Evolutionary conservation across 148 eudicot species (phyloP), one percentile per base, ranked within the genome.

Genomic region (Cornus suecica): DNA sequence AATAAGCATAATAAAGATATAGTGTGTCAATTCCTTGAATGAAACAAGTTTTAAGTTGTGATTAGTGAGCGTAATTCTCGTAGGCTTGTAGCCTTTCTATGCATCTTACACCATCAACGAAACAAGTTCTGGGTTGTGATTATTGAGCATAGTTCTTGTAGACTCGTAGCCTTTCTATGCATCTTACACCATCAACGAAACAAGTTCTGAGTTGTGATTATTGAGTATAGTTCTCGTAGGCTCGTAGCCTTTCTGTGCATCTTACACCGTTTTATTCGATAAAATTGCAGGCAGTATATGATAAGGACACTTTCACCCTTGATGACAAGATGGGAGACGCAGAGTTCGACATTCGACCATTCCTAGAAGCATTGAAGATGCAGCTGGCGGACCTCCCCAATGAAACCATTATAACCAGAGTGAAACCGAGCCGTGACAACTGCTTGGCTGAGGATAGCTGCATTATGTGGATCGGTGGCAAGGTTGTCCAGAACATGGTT

Each of bases 311-410:
- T 48, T 87, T 89, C 66, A 75, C 77, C 25, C 71, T 56, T 1
- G 90, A 86, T n/a, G 92, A 88, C 74, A 68, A 79, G 29, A 86
- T 88, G 92, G 92, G 92, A 8, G 87, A 84, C 7, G 92, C 90
- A 30, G 70, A 71, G 41, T 74, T 89, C 28, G 88, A 83, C 76
- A 85, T 89, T 25, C 71, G 71, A 13, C 88, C 82, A 61, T 83
- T 79, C 28, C 51, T 89, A 16, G 79, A 85, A 22, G 68, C 68
- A 11, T 13, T 73, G 15, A 31, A 52, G 63, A 65, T 68, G 84
- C 63, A 74, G 14, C 60, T 82, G 27, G 77, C 65, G 28, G 68
- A 65, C 61, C 66, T 82, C 24, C 79, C 87, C 11, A 65, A 65
- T 41, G 89, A 78, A 41, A 78, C 87, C 0, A 74, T 84, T 22